phyloP scores from a whole-genome alignment of 441 rosid genomes.

The Pelargonium citronellum region DNA sequence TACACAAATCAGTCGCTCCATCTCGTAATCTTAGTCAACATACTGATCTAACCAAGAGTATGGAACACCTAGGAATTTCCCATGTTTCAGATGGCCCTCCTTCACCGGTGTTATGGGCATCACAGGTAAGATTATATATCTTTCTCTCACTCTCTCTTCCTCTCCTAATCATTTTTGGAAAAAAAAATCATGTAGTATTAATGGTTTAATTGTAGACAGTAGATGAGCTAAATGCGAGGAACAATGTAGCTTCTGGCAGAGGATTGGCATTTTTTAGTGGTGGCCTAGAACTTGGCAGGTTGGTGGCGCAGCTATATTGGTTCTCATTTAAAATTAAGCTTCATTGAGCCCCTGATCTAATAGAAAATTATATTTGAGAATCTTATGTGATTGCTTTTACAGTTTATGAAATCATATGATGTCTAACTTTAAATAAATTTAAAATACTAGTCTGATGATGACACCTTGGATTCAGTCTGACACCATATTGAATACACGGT shows the following conservation, averaged over 20 bases:
- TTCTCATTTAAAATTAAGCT: not conserved
- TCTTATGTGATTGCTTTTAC: too few species aligned
- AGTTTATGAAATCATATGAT: too few species aligned
- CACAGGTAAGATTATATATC: conserved; percentile 43
- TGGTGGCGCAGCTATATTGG: conserved; percentile 17
- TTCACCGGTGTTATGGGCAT: conserved; percentile 58
- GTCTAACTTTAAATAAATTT: too few species aligned
- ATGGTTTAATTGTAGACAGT: conserved; percentile 39
- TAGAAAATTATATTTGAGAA: too few species aligned
- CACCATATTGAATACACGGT: too few species aligned
- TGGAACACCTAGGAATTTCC: conserved; percentile 1
- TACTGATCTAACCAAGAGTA: not conserved
- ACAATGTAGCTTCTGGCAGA: conserved; percentile 38
- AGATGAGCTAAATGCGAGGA: conserved; percentile 39
- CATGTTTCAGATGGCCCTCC: conserved; percentile 31
- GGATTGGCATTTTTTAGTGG: conserved; percentile 45
- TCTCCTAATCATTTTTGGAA: not conserved
- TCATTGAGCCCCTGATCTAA: not conserved
- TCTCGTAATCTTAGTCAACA: conserved; percentile 34
- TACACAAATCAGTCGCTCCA: conserved; percentile 36
- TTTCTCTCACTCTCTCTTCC: conserved; percentile 23
- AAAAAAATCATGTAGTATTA: not conserved
- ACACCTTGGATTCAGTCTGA: too few species aligned
- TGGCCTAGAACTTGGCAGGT: conserved; percentile 71
- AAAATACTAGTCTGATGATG: too few species aligned